phyloP scores from a whole-genome alignment of 192 early-diverging fungal genomes.

The Phycomyces blakesleeanus region DNA sequence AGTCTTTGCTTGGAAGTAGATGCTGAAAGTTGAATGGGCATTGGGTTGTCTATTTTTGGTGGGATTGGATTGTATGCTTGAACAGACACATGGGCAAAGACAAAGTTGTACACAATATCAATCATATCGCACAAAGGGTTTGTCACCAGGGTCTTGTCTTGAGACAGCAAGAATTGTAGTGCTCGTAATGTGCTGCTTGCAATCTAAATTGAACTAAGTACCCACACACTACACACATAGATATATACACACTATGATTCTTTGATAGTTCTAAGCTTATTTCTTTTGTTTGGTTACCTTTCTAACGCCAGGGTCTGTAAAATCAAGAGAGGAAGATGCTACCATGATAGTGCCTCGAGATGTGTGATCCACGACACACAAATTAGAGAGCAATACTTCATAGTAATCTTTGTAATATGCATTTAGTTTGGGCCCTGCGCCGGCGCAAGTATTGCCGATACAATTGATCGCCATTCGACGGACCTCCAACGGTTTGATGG shows the following conservation, averaged over 20 bases:
- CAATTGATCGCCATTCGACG: constrained; percentile 67
- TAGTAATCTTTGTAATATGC: constrained; percentile 46
- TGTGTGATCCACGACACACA: constrained; percentile 28
- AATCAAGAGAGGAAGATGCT: constrained; percentile 12
- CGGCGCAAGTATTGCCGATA: constrained; percentile 61
- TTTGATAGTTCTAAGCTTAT: no score
- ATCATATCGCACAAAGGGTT: constrained; percentile 43
- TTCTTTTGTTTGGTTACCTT: no score
- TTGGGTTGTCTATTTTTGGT: constrained; percentile 2
- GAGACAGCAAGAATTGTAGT: constrained; percentile 47
- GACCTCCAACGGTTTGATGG: constrained; percentile 32
- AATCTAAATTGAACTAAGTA: constrained; percentile 22
- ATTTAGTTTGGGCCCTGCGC: constrained; percentile 50
- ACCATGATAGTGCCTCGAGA: constrained; percentile 17
- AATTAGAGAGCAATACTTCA: constrained; percentile 43
- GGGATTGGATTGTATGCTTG: constrained; percentile 9
- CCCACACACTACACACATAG: neutral
- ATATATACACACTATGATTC: neutral
- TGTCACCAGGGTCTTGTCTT: constrained; percentile 42
- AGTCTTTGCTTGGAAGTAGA: constrained; percentile 4
- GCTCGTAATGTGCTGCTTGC: constrained; percentile 54
- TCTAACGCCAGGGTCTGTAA: constrained; percentile 28
- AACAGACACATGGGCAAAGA: constrained; percentile 45
- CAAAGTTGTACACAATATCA: constrained; percentile 43
- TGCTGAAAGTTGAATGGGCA: neutral